A percentile compares a stretch with the other conserved stretches of the same genome.
phyloP scores from a whole-genome alignment of 2,329 filamentous ascomycete species.

The Grosmannia serpens region DNA sequence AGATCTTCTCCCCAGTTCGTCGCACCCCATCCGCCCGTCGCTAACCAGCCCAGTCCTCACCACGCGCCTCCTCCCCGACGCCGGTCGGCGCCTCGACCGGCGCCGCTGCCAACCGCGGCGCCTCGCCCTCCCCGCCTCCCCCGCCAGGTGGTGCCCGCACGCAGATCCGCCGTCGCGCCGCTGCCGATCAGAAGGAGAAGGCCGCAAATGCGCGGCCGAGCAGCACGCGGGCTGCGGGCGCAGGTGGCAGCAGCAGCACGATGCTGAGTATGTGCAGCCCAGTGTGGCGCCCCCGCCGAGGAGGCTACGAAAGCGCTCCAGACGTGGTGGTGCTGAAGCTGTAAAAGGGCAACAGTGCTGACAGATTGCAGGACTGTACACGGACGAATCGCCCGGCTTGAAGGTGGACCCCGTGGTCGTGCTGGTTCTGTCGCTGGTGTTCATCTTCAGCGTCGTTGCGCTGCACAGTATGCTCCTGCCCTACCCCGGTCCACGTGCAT shows the following conservation, averaged over 20 bases:
- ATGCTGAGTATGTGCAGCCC: constrained; percentile 74
- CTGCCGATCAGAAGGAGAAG: constrained; percentile 95
- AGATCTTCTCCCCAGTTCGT: neutral
- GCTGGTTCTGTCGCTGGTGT: constrained; percentile 88
- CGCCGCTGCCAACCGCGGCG: constrained; percentile 57
- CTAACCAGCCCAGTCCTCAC: constrained; percentile 37
- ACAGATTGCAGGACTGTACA: constrained; percentile 64
- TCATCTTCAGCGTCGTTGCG: constrained; percentile 97
- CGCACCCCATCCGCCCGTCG: neutral
- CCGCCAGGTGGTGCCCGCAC: constrained; percentile 90
- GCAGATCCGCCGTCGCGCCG: constrained; percentile 87
- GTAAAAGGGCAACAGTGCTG: neutral
- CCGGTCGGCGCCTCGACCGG: constrained; percentile 50
- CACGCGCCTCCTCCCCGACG: constrained; percentile 40
- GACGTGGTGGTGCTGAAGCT: neutral
- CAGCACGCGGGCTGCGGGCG: constrained; percentile 86
- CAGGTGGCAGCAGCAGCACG: constrained; percentile 91
- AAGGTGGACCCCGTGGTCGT: constrained; percentile 98
- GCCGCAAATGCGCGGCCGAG: constrained; percentile 85
- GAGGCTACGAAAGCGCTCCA: neutral
- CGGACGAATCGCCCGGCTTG: constrained; percentile 91
- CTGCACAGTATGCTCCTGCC: constrained; percentile 67
- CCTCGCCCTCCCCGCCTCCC: constrained; percentile 76
- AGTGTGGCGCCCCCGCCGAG: neutral
- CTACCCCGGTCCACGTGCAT: neutral